Evolutionary conservation across 2,329 filamentous ascomycete species (phyloP).

Genomic region (Epicoccum sorghinum): DNA sequence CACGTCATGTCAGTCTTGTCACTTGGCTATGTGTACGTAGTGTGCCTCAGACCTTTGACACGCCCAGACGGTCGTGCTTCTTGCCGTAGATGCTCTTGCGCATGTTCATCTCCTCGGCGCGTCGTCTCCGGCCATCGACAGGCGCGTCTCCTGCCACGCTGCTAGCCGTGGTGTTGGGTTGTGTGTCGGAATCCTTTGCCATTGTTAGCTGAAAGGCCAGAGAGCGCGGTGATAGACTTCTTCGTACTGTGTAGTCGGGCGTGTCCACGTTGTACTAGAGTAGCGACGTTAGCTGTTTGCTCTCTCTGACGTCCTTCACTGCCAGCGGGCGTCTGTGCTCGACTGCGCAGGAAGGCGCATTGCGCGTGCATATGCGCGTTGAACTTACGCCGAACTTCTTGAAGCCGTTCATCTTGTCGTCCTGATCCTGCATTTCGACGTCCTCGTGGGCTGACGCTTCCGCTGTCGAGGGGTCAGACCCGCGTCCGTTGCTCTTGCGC

Average conservation of each 20-base stretch:
- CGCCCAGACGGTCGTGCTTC: conserved; percentile 90
- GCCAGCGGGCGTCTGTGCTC: conserved; percentile 5
- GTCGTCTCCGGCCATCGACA: conserved; percentile 79
- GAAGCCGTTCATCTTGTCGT: conserved; percentile 41
- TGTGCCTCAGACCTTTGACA: conserved; percentile 74
- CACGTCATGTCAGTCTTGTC: conserved; percentile 16
- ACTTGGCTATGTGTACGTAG: neutral
- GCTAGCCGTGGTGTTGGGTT: conserved; percentile 74
- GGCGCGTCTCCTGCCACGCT: conserved; percentile 79
- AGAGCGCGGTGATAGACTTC: neutral
- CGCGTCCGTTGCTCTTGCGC: conserved; percentile 44
- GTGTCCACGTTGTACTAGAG: conserved; percentile 61
- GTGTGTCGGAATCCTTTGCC: conserved; percentile 66
- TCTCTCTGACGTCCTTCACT: neutral
- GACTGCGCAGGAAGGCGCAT: conserved; percentile 10
- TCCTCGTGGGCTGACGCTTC: conserved; percentile 48
- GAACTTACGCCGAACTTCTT: conserved; percentile 44
- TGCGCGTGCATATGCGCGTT: conserved; percentile 1
- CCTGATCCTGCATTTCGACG: conserved; percentile 47
- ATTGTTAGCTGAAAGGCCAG: conserved; percentile 24
- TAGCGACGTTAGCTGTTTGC: conserved; percentile 31
- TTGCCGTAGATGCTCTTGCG: conserved; percentile 92
- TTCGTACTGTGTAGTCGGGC: conserved; percentile 64
- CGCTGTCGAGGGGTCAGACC: conserved; percentile 45
- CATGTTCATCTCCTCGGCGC: conserved; percentile 86